Percentiles rank a stretch among this genome's conserved stretches.
These are phyloP conservation scores for Chlamydomonas incerta DNA, from an alignment of 139 green algal genomes.

Conservation along the genomic window DNA sequence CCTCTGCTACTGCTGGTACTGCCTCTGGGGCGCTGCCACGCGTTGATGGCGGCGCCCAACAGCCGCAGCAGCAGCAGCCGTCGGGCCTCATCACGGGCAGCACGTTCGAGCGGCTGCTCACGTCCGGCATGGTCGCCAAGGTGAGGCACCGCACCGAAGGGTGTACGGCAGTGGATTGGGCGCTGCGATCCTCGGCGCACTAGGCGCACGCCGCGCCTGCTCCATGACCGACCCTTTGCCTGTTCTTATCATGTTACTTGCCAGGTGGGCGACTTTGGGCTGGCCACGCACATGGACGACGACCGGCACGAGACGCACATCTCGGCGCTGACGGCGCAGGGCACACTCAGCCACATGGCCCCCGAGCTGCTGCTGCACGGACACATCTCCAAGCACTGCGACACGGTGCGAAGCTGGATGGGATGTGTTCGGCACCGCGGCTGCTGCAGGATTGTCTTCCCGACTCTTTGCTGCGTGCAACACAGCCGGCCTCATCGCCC, in stretches of 20 bases:
- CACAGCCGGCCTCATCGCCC: no score
- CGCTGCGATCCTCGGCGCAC: neutral
- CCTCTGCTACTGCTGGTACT: no score
- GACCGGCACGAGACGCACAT: conserved; percentile 8
- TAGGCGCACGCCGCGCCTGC: no score
- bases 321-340: conserved; percentile 14
- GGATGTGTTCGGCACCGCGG: neutral
- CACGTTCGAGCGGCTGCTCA: neutral
- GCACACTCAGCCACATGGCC: conserved; percentile 22
- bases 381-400: conserved; percentile 2
- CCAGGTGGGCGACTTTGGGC: conserved; percentile 36
- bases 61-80: neutral
- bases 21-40: no score
- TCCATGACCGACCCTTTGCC: no score
- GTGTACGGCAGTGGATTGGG: no score
- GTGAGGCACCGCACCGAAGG: neutral
- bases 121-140: neutral
- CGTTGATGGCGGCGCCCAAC: no score
- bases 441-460: no score
- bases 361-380: conserved; percentile 38
- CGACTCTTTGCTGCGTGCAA: no score
- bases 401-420: no score
- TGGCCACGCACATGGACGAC: conserved; percentile 29
- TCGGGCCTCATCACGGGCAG: neutral
- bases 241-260: no score